Evolutionary conservation across 129 eudicot genomes (phyloP).

Genomic region (Tagetes erecta): DNA sequence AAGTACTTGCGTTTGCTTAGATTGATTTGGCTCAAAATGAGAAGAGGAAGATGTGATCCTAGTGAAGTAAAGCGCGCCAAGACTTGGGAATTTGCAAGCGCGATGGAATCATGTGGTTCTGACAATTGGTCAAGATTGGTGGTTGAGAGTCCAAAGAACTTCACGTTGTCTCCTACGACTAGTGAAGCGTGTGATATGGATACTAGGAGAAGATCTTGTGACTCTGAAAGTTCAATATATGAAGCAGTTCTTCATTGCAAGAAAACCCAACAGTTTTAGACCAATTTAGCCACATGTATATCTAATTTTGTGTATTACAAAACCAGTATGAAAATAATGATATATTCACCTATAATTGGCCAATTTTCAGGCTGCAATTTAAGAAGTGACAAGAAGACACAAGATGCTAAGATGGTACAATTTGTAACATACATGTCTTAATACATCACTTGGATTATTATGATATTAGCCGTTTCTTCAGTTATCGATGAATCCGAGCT

Average conservation of each 20-base stretch:
- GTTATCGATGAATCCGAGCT: conserved; percentile 26
- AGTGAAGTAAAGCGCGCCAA: conserved; percentile 22
- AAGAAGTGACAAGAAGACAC: conserved; percentile 9
- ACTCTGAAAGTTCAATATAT: conserved; percentile 84
- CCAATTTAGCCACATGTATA: too few species aligned
- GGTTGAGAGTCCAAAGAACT: conserved; percentile 18
- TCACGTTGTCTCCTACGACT: conserved; percentile 44
- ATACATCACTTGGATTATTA: conserved; percentile 11
- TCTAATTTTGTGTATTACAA: not conserved
- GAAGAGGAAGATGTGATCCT: conserved; percentile 39
- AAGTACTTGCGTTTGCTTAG: conserved; percentile 55
- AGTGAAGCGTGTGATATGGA: conserved; percentile 54
- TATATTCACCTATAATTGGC: not conserved
- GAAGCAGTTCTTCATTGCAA: conserved; percentile 98
- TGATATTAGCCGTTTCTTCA: conserved; percentile 25
- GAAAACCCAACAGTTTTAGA: conserved; percentile 39
- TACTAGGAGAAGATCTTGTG: conserved; percentile 70
- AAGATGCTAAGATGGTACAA: conserved; percentile 28
- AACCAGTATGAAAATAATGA: not conserved
- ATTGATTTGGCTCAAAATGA: conserved; percentile 49
- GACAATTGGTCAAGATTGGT: conserved; percentile 65
- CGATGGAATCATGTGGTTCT: conserved; percentile 42
- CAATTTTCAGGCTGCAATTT: conserved; percentile 31
- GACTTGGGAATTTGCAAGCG: conserved; percentile 37
- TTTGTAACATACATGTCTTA: conserved; percentile 26